These are phyloP conservation scores for Apiospora hydei DNA, from an alignment of 2,329 filamentous ascomycete genomes.

Conservation along the genomic window DNA sequence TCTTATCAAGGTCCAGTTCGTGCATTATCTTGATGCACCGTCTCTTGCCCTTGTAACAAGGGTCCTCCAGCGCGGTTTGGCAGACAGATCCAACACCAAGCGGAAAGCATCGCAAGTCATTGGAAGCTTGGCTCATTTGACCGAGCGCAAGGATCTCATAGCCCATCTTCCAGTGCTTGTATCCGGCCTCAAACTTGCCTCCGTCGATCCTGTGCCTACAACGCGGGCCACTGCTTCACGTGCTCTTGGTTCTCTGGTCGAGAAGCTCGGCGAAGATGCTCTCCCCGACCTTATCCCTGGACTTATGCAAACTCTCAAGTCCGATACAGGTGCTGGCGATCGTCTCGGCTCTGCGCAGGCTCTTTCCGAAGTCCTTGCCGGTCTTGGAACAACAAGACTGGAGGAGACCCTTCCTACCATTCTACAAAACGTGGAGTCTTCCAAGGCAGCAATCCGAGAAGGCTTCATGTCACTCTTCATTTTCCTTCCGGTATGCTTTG, in stretches of 20 bases:
- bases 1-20: constrained; percentile 97
- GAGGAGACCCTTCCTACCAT: constrained; percentile 98
- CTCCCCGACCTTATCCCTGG: constrained; percentile 96
- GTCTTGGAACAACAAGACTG: constrained; percentile 87
- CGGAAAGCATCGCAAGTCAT: constrained; percentile 97
- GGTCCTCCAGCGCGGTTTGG: constrained; percentile 90
- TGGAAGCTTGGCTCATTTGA: constrained; percentile 94
- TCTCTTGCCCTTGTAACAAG: constrained; percentile 94
- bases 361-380: constrained; percentile 93
- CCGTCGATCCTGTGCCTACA: constrained; percentile 94
- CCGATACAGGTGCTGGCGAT: constrained; percentile 95
- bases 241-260: constrained; percentile 92
- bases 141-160: constrained; percentile 92
- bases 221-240: constrained; percentile 96
- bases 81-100: constrained; percentile 92
- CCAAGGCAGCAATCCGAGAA: constrained; percentile 89
- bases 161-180: constrained; percentile 92
- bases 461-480: constrained; percentile 99
- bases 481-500: constrained; percentile 97
- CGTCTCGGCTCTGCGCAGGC: constrained; percentile 95
- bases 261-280: constrained; percentile 97
- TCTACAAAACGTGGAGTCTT: constrained; percentile 91
- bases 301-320: constrained; percentile 97
- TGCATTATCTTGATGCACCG: constrained; percentile 97
- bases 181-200: constrained; percentile 84